Evolutionary conservation across 2,329 filamentous ascomycete species (phyloP).

Genomic region (Peltaster fructicola): DNA sequence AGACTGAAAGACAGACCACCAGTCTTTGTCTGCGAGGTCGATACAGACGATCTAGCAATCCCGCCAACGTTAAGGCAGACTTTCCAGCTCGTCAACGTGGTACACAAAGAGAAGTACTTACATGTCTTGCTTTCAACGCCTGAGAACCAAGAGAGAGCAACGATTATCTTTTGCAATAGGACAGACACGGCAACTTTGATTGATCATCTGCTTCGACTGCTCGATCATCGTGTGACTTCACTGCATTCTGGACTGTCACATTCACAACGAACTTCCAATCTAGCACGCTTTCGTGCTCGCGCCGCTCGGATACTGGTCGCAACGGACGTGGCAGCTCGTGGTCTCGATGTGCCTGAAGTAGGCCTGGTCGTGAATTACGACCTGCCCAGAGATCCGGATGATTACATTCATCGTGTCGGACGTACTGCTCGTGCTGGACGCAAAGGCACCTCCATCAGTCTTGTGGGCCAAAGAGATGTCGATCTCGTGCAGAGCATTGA

Average conservation of each 20-base stretch:
- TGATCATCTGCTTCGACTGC: conserved; percentile 68
- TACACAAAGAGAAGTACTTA: conserved; percentile 86
- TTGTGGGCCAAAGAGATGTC: conserved; percentile 87
- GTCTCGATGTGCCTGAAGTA: conserved; percentile 88
- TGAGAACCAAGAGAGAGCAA: conserved; percentile 53
- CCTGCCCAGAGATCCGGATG: conserved; percentile 84
- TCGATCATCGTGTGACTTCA: conserved; percentile 79
- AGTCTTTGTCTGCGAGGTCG: conserved; percentile 78
- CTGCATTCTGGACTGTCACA: conserved; percentile 80
- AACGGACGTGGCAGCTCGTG: conserved; percentile 84
- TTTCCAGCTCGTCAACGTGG: conserved; percentile 76
- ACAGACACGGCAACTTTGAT: conserved; percentile 77
- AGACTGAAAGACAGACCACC: conserved; percentile 50
- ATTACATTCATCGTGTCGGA: conserved; percentile 93
- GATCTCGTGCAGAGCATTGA: conserved; percentile 84
- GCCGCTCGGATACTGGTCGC: conserved; percentile 83
- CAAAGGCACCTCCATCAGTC: conserved; percentile 62
- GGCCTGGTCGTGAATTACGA: conserved; percentile 88
- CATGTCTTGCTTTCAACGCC: conserved; percentile 75
- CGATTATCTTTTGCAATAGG: conserved; percentile 90
- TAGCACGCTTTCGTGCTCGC: conserved; percentile 76
- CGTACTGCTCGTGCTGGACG: conserved; percentile 86
- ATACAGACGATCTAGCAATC: conserved; percentile 53
- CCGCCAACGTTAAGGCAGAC: conserved; percentile 67
- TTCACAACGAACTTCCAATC: conserved; percentile 66